Percentiles rank a stretch among this genome's conserved stretches.
Conservation (phyloP, 257 asterid species). For the Lavandula angustifolia region DNA sequence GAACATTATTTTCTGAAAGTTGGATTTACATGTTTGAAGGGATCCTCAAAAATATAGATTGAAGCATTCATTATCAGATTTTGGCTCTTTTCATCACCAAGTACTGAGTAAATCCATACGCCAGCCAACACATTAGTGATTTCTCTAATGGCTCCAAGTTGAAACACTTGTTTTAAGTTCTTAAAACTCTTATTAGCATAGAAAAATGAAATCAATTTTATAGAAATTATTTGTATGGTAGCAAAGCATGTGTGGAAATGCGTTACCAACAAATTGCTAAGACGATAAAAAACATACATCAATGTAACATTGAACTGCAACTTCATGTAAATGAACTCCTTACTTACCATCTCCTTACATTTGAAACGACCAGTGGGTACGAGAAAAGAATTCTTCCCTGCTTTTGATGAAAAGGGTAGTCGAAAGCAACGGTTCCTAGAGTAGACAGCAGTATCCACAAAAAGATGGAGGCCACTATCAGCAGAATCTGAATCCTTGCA, state of each 20-base stretch:
- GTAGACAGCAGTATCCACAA: constrained; percentile 95
- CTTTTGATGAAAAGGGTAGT: constrained; percentile 87
- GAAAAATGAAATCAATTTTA: not conserved
- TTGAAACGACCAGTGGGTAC: constrained; percentile 89
- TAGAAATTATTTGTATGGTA: not conserved
- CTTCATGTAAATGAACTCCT: constrained; percentile 30
- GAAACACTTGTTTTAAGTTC: constrained; percentile 25
- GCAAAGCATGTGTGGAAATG: constrained; percentile 15
- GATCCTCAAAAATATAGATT: not conserved
- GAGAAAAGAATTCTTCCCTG: constrained; percentile 82
- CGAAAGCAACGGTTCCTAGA: constrained; percentile 96
- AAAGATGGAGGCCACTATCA: constrained; percentile 48
- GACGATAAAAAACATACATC: not conserved
- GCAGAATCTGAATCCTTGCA: constrained; percentile 65
- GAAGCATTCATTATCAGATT: not conserved
- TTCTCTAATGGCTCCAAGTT: not conserved
- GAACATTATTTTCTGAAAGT: not conserved
- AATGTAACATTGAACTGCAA: not conserved
- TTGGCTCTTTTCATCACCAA: constrained; percentile 7
- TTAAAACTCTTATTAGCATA: constrained; percentile 3
- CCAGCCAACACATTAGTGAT: constrained; percentile 16
- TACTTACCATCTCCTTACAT: constrained; percentile 86
- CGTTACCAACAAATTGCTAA: constrained; percentile 3
- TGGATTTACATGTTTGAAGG: constrained; percentile 8
- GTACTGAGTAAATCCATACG: constrained; percentile 1